Conservation (phyloP, 805 yeast genomes). For the Komagataella mondaviorum region DNA sequence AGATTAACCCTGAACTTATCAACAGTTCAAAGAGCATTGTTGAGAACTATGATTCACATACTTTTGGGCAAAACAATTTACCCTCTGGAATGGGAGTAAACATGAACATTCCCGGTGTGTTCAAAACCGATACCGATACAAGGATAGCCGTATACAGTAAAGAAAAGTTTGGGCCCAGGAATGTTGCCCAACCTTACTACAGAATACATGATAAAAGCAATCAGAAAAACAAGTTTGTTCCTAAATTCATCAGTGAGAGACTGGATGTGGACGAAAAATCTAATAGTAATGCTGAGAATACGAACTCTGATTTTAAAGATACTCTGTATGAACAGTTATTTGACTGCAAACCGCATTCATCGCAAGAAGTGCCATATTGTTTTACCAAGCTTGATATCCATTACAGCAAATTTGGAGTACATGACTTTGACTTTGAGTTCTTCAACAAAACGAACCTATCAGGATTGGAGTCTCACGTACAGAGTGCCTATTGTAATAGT, state of each 20-base stretch:
- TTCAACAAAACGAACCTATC: slow-evolving; percentile 65
- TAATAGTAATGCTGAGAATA: slow-evolving; percentile 3
- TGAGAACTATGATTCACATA: not conserved
- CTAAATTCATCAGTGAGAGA: slow-evolving; percentile 52
- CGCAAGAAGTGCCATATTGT: slow-evolving; percentile 52
- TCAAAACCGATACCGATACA: slow-evolving; percentile 10
- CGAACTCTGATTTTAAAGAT: slow-evolving; percentile 1
- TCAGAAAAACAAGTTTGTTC: slow-evolving; percentile 12
- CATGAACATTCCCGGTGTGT: slow-evolving; percentile 15
- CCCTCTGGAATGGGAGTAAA: not conserved
- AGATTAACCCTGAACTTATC: slow-evolving; percentile 34
- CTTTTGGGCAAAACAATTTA: not conserved
- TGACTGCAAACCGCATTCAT: slow-evolving; percentile 13
- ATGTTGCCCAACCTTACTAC: slow-evolving; percentile 28
- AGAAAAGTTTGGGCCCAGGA: slow-evolving; percentile 42
- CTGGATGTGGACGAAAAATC: slow-evolving; percentile 15
- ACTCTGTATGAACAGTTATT: slow-evolving; percentile 11
- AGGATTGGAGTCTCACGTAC: slow-evolving; percentile 83
- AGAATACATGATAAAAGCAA: slow-evolving; percentile 18
- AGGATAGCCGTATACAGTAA: slow-evolving; percentile 38
- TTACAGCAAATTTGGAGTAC: slow-evolving; percentile 84
- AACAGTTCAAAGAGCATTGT: slow-evolving; percentile 16
- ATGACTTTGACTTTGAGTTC: slow-evolving; percentile 82
- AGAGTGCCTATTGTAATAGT: slow-evolving; percentile 67
- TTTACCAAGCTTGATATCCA: slow-evolving; percentile 63